Evolutionary conservation across 2,329 filamentous ascomycete species (phyloP), one percentile per base, ranked within the genome.

Genomic region (Paraphoma chrysanthemicola): DNA sequence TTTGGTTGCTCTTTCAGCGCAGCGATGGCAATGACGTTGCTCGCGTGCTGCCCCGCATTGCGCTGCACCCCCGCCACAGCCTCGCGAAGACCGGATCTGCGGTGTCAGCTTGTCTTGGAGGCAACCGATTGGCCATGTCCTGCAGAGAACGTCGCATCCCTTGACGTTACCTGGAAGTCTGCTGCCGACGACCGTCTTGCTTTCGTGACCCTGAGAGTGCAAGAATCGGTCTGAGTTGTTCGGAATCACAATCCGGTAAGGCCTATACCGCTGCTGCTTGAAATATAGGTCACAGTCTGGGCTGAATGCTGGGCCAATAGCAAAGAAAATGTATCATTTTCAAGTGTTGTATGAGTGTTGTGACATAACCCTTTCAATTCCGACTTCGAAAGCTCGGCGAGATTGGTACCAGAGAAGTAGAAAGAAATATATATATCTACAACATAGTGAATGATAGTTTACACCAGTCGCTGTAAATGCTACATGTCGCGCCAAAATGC

Each of bases 41-140:
- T 55, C 55, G 44, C 44, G 49, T 59, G 53, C 14, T 60, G 62
- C 66, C 64, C 63, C 61, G 63, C 66, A 55, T 49, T 48, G 55
- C 44, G 16, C 31, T 44, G 16, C 45, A 52, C 59, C 62, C 59
- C 55, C 51, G 41, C 51, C 44, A 44, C 56, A 51, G 56, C 59
- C 59, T 53, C 42, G 53, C 23, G 39, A 31, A 30, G 16, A 23
- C 42, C 6, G 42, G 33, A 39, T 33, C 18, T 51, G 49, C 52
- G 29, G 29, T 36, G 62, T 64, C 60, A 64, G 62, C 63, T 12
- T 10, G 14, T 63, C 56, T 60, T 36, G 11, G 53, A 23, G 30
- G 41, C 36, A 51, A 57, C 63, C 46, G 60, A 67, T 67, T 68
- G 51, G 64, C 31, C 38, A 8, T 36, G 14, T 36, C 14, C 14